phyloP scores from a whole-genome alignment of 2,329 filamentous ascomycete genomes.

The Cytospora piceae region DNA sequence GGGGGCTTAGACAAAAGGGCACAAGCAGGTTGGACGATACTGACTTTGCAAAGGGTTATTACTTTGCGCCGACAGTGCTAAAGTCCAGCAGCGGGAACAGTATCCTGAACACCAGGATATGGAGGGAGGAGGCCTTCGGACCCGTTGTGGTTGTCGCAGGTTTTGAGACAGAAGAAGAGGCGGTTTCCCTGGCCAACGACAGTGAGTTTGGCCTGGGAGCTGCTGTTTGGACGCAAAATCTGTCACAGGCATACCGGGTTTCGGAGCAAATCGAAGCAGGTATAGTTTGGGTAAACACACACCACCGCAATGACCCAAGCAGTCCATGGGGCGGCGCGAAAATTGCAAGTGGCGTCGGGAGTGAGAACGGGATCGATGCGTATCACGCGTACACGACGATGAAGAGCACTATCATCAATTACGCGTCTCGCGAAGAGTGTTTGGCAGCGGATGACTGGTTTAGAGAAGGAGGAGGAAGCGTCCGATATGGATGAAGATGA shows the following conservation, averaged over 20 bases:
- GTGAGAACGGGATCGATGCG: slow-evolving; percentile 72
- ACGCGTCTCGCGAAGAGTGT: slow-evolving; percentile 58
- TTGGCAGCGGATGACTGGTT: slow-evolving; percentile 69
- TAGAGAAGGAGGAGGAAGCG: slow-evolving; percentile 56
- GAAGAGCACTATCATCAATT: slow-evolving; percentile 73
- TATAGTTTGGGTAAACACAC: slow-evolving; percentile 61
- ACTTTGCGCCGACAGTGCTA: slow-evolving; percentile 80
- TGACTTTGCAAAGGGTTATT: slow-evolving; percentile 66
- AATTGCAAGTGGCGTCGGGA: slow-evolving; percentile 67
- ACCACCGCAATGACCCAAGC: slow-evolving; percentile 73
- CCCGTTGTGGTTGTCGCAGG: slow-evolving; percentile 76
- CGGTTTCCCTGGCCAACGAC: slow-evolving; percentile 71
- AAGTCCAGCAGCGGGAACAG: slow-evolving; percentile 54
- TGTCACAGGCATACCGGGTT: slow-evolving; percentile 74
- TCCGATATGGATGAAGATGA: slow-evolving; percentile 59
- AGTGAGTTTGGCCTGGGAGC: slow-evolving; percentile 78
- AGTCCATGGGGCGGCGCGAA: slow-evolving; percentile 72
- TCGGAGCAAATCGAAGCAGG: slow-evolving; percentile 72
- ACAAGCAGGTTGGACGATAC: slow-evolving; percentile 53
- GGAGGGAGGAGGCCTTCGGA: slow-evolving; percentile 82
- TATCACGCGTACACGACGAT: slow-evolving; percentile 62
- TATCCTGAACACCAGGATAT: slow-evolving; percentile 72
- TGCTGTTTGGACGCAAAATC: slow-evolving; percentile 74
- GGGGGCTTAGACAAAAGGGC: slow-evolving; percentile 54
- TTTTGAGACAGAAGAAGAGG: slow-evolving; percentile 75